Evolutionary conservation across 768 basidiomycete species (phyloP).

Genomic region (Auriscalpium vulgare): DNA sequence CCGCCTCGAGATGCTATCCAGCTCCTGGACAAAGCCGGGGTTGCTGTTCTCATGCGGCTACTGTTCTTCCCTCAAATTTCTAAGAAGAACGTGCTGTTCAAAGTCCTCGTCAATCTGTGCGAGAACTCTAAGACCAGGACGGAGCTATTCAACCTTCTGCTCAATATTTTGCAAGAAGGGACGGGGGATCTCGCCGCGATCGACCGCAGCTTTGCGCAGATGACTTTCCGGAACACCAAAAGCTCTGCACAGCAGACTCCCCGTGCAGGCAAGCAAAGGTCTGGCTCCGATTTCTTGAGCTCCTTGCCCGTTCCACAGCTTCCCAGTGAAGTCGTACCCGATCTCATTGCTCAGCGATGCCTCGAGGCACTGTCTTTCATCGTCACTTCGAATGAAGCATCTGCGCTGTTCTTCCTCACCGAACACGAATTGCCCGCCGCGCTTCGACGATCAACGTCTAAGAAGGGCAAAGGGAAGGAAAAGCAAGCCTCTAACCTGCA

Average conservation of each 20-base stretch:
- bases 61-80: slow-evolving; percentile 95
- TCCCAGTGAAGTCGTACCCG: slow-evolving; percentile 78
- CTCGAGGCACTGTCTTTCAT: slow-evolving; percentile 87
- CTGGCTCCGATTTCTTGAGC: slow-evolving; percentile 42
- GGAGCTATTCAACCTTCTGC: slow-evolving; percentile 88
- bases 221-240: slow-evolving; percentile 68
- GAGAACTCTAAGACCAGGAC: slow-evolving; percentile 88
- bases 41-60: slow-evolving; percentile 84
- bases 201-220: slow-evolving; percentile 88
- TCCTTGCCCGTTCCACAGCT: slow-evolving; percentile 41
- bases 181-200: slow-evolving; percentile 87
- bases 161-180: slow-evolving; percentile 93
- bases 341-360: slow-evolving; percentile 89
- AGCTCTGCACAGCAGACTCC: slow-evolving; percentile 28
- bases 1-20: slow-evolving; percentile 82
- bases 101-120: slow-evolving; percentile 89
- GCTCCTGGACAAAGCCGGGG: slow-evolving; percentile 82
- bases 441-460: slow-evolving; percentile 55
- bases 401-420: slow-evolving; percentile 88
- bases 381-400: slow-evolving; percentile 75
- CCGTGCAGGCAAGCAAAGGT: slow-evolving; percentile 62
- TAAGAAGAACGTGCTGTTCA: slow-evolving; percentile 78
- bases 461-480: slow-evolving; percentile 96
- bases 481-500: slow-evolving; percentile 73
- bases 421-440: slow-evolving; percentile 89